phyloP scores from a whole-genome alignment of 495 filamentous ascomycete species.

The Podospora comata region DNA sequence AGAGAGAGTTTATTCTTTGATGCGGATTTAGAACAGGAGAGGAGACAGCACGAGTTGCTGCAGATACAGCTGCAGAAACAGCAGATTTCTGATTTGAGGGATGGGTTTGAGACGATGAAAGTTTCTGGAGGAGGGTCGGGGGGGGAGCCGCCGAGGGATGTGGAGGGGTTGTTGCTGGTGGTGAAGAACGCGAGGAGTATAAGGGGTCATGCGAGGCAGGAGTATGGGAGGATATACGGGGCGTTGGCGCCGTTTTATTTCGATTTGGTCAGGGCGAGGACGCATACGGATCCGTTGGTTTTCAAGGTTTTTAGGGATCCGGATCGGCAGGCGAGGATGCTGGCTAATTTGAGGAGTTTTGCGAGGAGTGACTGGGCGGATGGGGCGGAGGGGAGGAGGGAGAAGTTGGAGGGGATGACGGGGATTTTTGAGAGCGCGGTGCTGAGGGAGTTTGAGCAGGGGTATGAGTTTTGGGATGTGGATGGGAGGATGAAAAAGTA shows the following conservation, averaged over 20 bases:
- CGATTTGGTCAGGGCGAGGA: constrained; percentile 68
- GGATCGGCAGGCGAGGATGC: constrained; percentile 80
- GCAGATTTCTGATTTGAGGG: constrained; percentile 39
- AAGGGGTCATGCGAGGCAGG: constrained; percentile 78
- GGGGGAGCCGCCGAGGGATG: constrained; percentile 44
- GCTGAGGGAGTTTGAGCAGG: constrained; percentile 85
- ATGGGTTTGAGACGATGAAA: constrained; percentile 67
- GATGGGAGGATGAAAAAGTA: constrained; percentile 86
- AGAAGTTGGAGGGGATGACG: constrained; percentile 68
- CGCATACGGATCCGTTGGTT: constrained; percentile 75
- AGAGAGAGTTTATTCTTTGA: constrained; percentile 63
- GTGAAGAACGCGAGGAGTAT: constrained; percentile 71
- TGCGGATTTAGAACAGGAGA: constrained; percentile 58
- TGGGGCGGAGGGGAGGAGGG: constrained; percentile 67
- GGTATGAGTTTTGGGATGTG: constrained; percentile 84
- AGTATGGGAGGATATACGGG: constrained; percentile 87
- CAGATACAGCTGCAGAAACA: constrained; percentile 13
- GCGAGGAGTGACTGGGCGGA: constrained; percentile 72
- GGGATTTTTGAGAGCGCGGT: constrained; percentile 88
- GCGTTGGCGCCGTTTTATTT: constrained; percentile 85
- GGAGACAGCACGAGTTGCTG: constrained; percentile 30
- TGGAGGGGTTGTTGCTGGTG: constrained; percentile 59
- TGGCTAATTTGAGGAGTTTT: constrained; percentile 75
- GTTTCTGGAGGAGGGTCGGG: constrained; percentile 28
- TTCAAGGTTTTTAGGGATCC: constrained; percentile 86